These are phyloP conservation scores for Singerocomus inundabilis DNA, from an alignment of 1,284 basidiomycete species.

Conservation along the genomic window DNA sequence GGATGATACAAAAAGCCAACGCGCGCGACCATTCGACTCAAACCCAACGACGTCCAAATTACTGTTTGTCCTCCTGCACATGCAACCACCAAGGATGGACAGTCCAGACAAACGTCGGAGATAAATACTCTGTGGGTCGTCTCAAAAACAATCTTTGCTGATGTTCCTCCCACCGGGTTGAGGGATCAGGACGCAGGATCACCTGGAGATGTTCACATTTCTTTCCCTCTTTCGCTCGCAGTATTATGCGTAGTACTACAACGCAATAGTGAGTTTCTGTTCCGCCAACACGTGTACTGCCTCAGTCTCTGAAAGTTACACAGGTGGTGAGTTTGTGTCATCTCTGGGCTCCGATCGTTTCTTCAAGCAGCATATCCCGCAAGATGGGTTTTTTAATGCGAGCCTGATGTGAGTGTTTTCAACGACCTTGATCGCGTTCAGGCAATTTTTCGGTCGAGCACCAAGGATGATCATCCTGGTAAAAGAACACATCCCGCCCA, in stretches of 20 bases:
- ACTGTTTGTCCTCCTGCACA: conserved; percentile 60
- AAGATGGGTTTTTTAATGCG: neutral
- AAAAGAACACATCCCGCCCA: conserved; percentile 71
- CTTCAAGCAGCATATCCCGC: neutral
- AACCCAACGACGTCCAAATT: conserved; percentile 68
- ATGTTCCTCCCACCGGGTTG: conserved; percentile 81
- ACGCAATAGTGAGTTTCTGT: conserved; percentile 12
- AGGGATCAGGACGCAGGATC: conserved; percentile 85
- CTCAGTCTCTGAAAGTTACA: conserved; percentile 2
- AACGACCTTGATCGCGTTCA: too few relatives aligned
- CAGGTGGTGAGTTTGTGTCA: conserved; percentile 5
- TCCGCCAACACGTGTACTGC: neutral
- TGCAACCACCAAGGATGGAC: conserved; percentile 54
- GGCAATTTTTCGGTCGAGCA: conserved; percentile 21
- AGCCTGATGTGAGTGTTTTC: conserved; percentile 11
- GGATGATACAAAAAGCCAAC: conserved; percentile 14
- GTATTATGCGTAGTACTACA: conserved; percentile 14
- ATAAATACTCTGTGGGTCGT: conserved; percentile 43
- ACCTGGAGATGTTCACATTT: conserved; percentile 73
- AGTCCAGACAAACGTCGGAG: conserved; percentile 90
- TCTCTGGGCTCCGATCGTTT: neutral
- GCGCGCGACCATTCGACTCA: conserved; percentile 9
- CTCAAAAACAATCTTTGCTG: conserved; percentile 91
- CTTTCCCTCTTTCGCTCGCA: conserved; percentile 2
- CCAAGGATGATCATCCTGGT: conserved; percentile 83